Base-by-base conservation (phyloP, 2,329 filamentous ascomycete species). In the Aspergillus quadricinctus region DNA sequence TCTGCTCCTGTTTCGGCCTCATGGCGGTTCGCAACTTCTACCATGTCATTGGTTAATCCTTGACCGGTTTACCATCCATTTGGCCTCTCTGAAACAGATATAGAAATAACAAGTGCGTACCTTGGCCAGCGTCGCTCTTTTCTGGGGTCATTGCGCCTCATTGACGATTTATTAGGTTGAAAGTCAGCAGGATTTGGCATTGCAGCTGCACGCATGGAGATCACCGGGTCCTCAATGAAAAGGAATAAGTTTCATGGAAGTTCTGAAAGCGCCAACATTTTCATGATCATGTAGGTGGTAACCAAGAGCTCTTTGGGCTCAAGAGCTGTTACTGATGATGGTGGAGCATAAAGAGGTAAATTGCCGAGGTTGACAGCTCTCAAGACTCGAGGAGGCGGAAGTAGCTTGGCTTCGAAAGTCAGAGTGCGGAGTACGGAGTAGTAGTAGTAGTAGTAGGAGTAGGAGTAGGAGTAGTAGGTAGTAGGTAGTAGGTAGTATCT, bases 71-170 rank as follows among this genome's bases (percentile, higher is more conserved):
- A 25, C 6, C 11, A 10, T n/a, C 21, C 35, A 27, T 50, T 27
- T n/a, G 9, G 29, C 43, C 45, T 35, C 31, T 21, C 28, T 35
- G 41, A 17, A n/a, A 17, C n/a, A 40, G 23, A 41, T 50, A 50
- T 50, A 27, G 52, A 49, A 23, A 43, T 53, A 49, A 48, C 28
- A 56, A 51, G 49, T 46, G 49, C 58, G 60, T 62, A 66, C 63
- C 66, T 61, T 57, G 58, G 41, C 59, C 57, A 49, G 60, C 58
- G 53, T 67, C 59, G 56, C 65, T 62, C 52, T 60, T 64, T 55
- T 65, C 66, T 56, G 66, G 59, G 54, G 66, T 66, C 69, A 72
- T 71, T 55, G 57, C 61, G 64, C 59, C 60, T 66, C 65, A 64
- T 60, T 56, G 57, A 56, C 62, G 57, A 56, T 46, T 49, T 45